These are phyloP conservation scores for Nephelium lappaceum DNA, from an alignment of 345 rosid species.

Conservation along the genomic window DNA sequence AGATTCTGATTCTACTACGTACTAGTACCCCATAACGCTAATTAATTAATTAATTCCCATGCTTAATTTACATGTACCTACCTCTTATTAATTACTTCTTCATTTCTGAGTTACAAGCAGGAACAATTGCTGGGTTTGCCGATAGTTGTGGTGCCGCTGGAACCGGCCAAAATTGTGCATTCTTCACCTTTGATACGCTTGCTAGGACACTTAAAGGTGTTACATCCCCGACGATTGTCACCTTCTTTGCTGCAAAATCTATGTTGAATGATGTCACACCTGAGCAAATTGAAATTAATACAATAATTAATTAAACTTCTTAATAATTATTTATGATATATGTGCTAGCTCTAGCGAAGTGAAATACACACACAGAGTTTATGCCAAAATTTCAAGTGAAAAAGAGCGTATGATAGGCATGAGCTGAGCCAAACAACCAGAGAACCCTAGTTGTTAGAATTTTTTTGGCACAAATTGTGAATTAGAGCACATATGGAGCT, in stretches of 20 bases:
- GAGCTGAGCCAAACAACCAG: too few species aligned
- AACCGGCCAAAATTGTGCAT: constrained; percentile 77
- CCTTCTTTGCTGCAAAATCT: constrained; percentile 88
- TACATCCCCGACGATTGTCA: constrained; percentile 80
- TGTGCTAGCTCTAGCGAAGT: not conserved
- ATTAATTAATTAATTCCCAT: not conserved
- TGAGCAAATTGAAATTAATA: constrained; percentile 29
- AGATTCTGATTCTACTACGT: constrained; percentile 19
- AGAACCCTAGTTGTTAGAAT: too few species aligned
- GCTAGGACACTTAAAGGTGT: constrained; percentile 74
- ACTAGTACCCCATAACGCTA: not conserved
- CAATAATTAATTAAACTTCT: too few species aligned
- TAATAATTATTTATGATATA: too few species aligned
- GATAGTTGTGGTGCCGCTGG: constrained; percentile 17
- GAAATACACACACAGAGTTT: not conserved
- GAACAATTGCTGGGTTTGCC: constrained; percentile 21
- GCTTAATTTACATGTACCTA: constrained; percentile 19
- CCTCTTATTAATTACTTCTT: constrained; percentile 19
- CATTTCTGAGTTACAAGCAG: constrained; percentile 15
- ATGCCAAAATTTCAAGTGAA: too few species aligned
- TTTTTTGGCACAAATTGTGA: too few species aligned
- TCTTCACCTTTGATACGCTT: constrained; percentile 87
- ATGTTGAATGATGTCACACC: constrained; percentile 88
- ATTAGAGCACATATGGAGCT: too few species aligned
- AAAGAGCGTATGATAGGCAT: too few species aligned